Evolutionary conservation across 148 eudicot genomes (phyloP).

Genomic region (Tetragonia tetragonoides): DNA sequence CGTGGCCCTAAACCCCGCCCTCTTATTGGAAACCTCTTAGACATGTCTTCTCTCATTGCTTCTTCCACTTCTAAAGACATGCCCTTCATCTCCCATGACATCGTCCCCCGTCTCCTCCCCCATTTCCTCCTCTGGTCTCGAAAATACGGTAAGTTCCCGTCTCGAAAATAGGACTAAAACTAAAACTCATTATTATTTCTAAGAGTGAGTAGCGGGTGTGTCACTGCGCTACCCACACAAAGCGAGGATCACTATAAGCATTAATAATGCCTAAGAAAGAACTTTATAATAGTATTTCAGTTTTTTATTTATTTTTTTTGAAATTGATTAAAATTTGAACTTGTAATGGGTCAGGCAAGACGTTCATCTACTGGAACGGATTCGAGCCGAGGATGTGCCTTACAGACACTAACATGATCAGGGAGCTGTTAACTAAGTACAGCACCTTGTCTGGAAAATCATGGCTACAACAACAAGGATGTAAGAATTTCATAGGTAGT

Average conservation of each 20-base stretch:
- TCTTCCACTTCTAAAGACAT: conserved; percentile 65
- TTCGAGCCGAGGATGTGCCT: conserved; percentile 86
- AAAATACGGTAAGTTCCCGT: conserved; percentile 42
- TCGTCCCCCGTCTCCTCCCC: conserved; percentile 74
- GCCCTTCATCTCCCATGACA: conserved; percentile 51
- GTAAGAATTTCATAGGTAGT: conserved; percentile 74
- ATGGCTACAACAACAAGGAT: conserved; percentile 86
- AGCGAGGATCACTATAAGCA: no score
- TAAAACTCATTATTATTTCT: no score
- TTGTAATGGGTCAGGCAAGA: conserved; percentile 48
- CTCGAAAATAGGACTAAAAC: no score
- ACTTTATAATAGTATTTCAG: no score
- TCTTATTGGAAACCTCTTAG: conserved; percentile 62
- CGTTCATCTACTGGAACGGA: conserved; percentile 86
- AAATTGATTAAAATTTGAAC: no score
- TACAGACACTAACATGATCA: conserved; percentile 69
- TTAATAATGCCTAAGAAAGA: no score
- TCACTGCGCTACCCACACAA: no score
- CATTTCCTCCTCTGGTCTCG: conserved; percentile 73
- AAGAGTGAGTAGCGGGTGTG: no score
- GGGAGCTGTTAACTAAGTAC: conserved; percentile 66
- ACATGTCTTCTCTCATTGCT: conserved; percentile 56
- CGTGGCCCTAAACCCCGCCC: conserved; percentile 71
- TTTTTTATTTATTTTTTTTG: no score
- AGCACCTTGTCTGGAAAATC: conserved; percentile 69